Evolutionary conservation across 2,329 filamentous ascomycete species (phyloP).

Genomic region (Colletotrichum chrysophilum): DNA sequence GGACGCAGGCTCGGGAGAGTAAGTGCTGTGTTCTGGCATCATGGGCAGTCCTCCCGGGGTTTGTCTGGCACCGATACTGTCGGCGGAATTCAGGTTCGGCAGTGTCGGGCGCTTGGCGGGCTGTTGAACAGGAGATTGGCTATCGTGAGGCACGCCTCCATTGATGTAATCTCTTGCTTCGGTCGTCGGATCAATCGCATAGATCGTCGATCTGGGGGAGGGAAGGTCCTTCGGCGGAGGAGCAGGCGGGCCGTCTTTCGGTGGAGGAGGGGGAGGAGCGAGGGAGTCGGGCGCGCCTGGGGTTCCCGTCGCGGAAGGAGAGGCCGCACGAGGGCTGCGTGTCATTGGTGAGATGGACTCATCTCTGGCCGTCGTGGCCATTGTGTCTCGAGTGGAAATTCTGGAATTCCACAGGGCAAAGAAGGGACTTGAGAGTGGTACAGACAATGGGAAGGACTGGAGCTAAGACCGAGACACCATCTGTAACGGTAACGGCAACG

Average conservation of each 20-base stretch:
- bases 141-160: constrained; percentile 36
- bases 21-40: constrained; percentile 22
- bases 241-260: constrained; percentile 16
- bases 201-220: constrained; percentile 10
- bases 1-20: constrained; percentile 32
- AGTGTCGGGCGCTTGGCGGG: not conserved
- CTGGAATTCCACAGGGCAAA: not conserved
- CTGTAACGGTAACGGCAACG: not conserved
- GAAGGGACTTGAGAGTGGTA: not conserved
- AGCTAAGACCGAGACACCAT: constrained; percentile 5
- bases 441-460: not conserved
- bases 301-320: not conserved
- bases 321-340: constrained; percentile 9
- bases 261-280: constrained; percentile 7
- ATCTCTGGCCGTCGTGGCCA: constrained; percentile 23
- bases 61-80: not conserved
- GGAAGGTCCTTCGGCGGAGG: constrained; percentile 11
- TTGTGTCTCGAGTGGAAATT: constrained; percentile 1
- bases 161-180: constrained; percentile 43
- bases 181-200: constrained; percentile 24
- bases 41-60: constrained; percentile 1
- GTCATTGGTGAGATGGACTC: constrained; percentile 30
- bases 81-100: constrained; percentile 21
- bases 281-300: not conserved
- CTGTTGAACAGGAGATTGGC: constrained; percentile 27